A percentile compares a stretch with the other conserved stretches of the same genome.
These are phyloP conservation scores for Avicennia marina DNA, from an alignment of 257 asterid species.

Conservation along the genomic window DNA sequence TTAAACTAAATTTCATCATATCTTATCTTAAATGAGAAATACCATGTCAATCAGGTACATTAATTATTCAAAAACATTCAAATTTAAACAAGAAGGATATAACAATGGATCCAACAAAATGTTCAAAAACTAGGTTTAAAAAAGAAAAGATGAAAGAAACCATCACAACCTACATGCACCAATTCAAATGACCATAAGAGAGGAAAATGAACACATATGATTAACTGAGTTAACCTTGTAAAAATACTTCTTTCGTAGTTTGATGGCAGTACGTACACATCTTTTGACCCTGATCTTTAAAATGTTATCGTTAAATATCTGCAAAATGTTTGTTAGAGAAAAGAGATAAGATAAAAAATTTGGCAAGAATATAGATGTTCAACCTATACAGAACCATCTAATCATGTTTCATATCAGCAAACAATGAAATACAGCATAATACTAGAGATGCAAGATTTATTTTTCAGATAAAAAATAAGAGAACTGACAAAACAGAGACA, in stretches of 20 bases:
- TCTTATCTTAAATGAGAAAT: neutral
- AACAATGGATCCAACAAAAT: neutral
- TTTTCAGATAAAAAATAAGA: conserved; percentile 2
- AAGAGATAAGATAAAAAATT: neutral
- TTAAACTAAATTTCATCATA: neutral
- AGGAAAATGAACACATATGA: too few species aligned
- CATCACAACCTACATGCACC: neutral
- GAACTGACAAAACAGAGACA: neutral
- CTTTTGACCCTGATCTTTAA: conserved; percentile 84
- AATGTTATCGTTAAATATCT: conserved; percentile 85
- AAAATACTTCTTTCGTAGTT: conserved; percentile 85
- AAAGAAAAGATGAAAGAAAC: neutral
- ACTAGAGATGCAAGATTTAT: neutral
- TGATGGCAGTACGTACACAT: conserved; percentile 83
- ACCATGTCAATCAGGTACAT: neutral
- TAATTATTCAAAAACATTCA: too few species aligned
- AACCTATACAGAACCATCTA: too few species aligned
- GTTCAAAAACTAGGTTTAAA: neutral
- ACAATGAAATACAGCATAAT: neutral
- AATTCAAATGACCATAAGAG: neutral
- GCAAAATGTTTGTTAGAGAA: conserved; percentile 29
- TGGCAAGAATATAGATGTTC: too few species aligned
- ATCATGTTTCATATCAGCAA: conserved; percentile 10
- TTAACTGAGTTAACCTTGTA: conserved; percentile 52
- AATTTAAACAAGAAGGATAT: neutral